Evolutionary conservation across 768 basidiomycete species (phyloP).

Genomic region (Serendipita sp.): DNA sequence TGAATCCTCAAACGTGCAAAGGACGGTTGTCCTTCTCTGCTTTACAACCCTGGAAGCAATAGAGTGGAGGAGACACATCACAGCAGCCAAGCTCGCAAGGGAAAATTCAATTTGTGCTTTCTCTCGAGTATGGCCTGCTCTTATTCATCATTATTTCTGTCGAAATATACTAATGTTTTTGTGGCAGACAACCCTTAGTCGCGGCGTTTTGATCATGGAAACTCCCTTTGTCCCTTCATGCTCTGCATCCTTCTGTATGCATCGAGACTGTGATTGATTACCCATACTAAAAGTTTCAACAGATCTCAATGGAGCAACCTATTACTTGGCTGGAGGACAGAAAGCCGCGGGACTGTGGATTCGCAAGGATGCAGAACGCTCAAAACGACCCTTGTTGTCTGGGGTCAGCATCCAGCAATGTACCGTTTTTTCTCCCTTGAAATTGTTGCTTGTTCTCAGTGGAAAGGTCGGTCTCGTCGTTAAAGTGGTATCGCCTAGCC

Average conservation of each 20-base stretch:
- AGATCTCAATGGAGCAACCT: not conserved
- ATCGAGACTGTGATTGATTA: not conserved
- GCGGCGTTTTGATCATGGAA: not conserved
- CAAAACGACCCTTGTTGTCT: not conserved
- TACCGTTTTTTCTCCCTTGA: not conserved
- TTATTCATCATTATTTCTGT: not conserved
- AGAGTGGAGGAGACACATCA: slow-evolving; percentile 1
- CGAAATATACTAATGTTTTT: not conserved
- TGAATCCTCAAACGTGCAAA: not conserved
- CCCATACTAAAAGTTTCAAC: not conserved
- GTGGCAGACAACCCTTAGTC: not conserved
- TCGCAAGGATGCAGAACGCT: not conserved
- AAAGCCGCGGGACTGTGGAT: not conserved
- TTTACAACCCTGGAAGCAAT: not conserved
- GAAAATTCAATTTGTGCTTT: not conserved
- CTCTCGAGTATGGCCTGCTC: not conserved
- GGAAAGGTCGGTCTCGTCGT: not conserved
- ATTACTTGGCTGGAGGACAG: not conserved
- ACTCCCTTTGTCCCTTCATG: not conserved
- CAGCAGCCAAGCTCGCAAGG: not conserved
- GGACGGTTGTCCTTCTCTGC: not conserved
- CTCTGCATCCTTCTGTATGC: not conserved
- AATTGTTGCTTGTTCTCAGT: not conserved
- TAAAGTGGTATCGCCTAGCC: not conserved
- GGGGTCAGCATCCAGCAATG: not conserved